These are phyloP conservation scores for Russula emetica DNA, from an alignment of 768 basidiomycete species.

Conservation along the genomic window DNA sequence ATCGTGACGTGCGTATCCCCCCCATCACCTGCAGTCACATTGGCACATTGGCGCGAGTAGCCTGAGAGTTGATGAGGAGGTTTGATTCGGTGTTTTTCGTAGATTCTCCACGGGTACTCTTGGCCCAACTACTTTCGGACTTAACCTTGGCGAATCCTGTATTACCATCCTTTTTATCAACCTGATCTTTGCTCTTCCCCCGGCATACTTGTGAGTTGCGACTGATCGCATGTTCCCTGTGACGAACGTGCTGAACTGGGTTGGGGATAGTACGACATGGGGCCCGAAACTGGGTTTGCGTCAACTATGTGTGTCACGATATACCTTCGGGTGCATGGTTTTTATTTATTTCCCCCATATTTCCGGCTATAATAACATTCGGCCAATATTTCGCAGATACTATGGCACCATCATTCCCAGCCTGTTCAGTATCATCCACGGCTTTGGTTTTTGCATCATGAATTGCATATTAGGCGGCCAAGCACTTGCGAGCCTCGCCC, in stretches of 20 bases:
- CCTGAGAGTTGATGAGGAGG: not conserved
- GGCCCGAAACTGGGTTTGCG: constrained; percentile 77
- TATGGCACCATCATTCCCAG: constrained; percentile 49
- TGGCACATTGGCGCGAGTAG: too few relatives aligned
- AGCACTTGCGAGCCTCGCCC: constrained; percentile 48
- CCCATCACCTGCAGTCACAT: not conserved
- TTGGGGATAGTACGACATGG: constrained; percentile 50
- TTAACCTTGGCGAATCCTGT: constrained; percentile 43
- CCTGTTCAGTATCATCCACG: constrained; percentile 46
- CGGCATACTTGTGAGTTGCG: constrained; percentile 42
- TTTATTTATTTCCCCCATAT: not conserved
- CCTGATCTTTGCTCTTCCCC: constrained; percentile 39
- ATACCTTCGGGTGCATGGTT: constrained; percentile 48
- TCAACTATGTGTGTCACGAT: constrained; percentile 76
- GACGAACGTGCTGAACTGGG: not conserved
- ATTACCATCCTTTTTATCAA: constrained; percentile 46
- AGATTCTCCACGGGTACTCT: constrained; percentile 48
- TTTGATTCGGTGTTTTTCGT: not conserved
- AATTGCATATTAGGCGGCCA: constrained; percentile 62
- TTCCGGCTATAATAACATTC: not conserved
- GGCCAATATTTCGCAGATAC: constrained; percentile 40
- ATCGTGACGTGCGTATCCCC: constrained; percentile 37
- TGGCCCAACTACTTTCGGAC: constrained; percentile 43
- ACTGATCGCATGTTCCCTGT: not conserved
- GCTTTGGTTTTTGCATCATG: constrained; percentile 55